A percentile compares a stretch with the other conserved stretches of the same genome.
Conservation (phyloP, 1,284 basidiomycete species). For the Microbotryomycetes sp. region DNA sequence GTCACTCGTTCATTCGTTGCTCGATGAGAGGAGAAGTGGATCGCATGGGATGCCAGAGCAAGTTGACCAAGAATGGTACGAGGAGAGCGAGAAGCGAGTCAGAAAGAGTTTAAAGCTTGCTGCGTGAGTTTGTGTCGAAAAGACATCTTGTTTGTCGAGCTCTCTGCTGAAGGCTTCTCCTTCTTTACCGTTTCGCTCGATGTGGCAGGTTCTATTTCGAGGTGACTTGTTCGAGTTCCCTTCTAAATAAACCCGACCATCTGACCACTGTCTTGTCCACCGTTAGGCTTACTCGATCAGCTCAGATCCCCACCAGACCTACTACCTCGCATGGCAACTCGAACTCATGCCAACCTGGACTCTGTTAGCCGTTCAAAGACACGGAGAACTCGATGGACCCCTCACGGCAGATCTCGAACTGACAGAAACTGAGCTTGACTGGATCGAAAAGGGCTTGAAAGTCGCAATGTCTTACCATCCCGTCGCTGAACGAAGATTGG, state of each 20-base stretch:
- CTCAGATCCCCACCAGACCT: slow-evolving; percentile 15
- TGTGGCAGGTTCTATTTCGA: slow-evolving; percentile 12
- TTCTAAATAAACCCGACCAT: background rate
- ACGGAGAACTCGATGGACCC: slow-evolving; percentile 6
- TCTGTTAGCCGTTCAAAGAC: slow-evolving; percentile 8
- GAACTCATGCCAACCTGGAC: slow-evolving; percentile 20
- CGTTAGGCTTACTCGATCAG: slow-evolving; percentile 6
- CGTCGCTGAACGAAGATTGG: slow-evolving; percentile 8
- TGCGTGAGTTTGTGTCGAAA: slow-evolving; percentile 2
- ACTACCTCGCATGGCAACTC: slow-evolving; percentile 23
- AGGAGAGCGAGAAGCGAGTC: slow-evolving; percentile 10
- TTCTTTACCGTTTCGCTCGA: too few species aligned
- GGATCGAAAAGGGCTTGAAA: slow-evolving; percentile 18
- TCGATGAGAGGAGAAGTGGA: background rate
- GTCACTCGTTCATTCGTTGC: slow-evolving; percentile 14
- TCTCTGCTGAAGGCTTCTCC: background rate
- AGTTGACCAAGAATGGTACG: background rate
- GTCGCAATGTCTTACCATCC: slow-evolving; percentile 5
- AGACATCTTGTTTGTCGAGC: background rate
- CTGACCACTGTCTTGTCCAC: background rate
- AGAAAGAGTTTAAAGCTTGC: slow-evolving; percentile 19
- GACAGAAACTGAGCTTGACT: slow-evolving; percentile 15
- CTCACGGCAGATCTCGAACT: slow-evolving; percentile 5
- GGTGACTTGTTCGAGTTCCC: background rate
- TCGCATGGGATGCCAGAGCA: background rate